Base-by-base conservation (phyloP, 805 yeast genomes). In the Zygoascus flipseniorum region DNA sequence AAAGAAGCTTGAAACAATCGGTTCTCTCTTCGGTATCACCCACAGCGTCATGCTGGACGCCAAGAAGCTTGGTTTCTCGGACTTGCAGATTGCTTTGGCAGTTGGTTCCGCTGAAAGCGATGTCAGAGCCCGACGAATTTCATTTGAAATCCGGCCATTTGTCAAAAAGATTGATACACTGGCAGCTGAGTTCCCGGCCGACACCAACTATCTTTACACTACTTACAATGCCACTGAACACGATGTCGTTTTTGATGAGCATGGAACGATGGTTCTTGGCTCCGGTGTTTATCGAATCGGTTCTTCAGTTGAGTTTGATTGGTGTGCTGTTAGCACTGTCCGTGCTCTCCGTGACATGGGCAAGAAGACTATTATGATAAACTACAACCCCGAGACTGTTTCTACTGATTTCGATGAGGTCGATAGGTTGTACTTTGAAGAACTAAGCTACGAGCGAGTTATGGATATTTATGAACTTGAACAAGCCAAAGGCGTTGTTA, bases 201-300 rank as follows among this genome's bases (percentile, higher is more conserved):
- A 84, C 64, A 92, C 99, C 53, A 92, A 92, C 77, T 92, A 92
- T 72, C 77, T 92, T 63, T 92, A 92, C 81, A 87, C 96, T 50
- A 92, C 99, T 48, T 92, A 92, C 75, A 92, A 90, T 66, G 99
- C 97, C 54, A 78, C 87, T 55, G 76, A 81, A 54, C 84, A 83
- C 60, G 99, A 92, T 70, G 84, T 92, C 48, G 79, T 75, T 46
- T 93, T 92, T 67, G 80, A 85, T 64, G 98, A 92, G 55, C 78
- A 86, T 60, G 98, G 98, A 66, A 85, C 93, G 56, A 76, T 93
- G 81, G 98, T 92, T 43, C 78, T 92, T 63, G 99, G 98, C 52
- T 89, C 97, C n/a, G 98, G 99, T 76, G 99, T 93, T 50, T 92
- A 92, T 80, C 82, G 99, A 72, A 92, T 92, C 70, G 99, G 99